Base-by-base conservation (phyloP, 2,329 filamentous ascomycete genomes). In the Pseudogymnoascus sp. region DNA sequence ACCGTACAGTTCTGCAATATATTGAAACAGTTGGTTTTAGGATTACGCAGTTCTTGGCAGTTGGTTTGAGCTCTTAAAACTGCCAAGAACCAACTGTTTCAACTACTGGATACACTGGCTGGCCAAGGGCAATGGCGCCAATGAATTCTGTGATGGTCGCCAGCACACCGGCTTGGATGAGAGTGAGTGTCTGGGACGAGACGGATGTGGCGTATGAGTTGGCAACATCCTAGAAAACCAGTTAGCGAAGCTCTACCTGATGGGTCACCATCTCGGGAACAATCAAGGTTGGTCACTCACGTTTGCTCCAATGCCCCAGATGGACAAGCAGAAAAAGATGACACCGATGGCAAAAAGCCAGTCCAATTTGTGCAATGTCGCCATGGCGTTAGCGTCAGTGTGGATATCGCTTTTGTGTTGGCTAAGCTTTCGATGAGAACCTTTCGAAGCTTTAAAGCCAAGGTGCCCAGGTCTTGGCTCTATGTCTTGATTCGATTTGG, bases 141-240 rank as follows among this genome's bases (percentile, higher is more conserved):
- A 84, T 74, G 75, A 89, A 79, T 74, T 90, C 88, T 75, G 89
- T 89, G 66, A 89, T 75, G 50, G 83, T 82, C 53, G 85, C 84
- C 56, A 89, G 77, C 37, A 87, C 69, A 85, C 88, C 88, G 66
- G 86, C 88, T 76, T 88, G 85, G 68, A 84, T 76, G 77, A 90
- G 89, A 1, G 85, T 80, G 70, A 91, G 81, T 67, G 89, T 91
- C 62, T 89, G 79, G 14, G 89, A 92, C 16, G 89, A 92, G 65
- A 93, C 89, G 70, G 84, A 88, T 69, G 90, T 93, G 6, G 89
- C 89, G 87, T 88, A 93, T 61, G 89, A 79, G 77, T 93, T 93
- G 72, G 90, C 89, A 64, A 93, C 89, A 88, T 93, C 90, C 75
- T 92, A 85, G 22, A 26, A 61, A 61, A 16, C 26, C 8, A 14